Evolutionary conservation across 441 rosid species (phyloP).

Genomic region (Mallotus repandus): DNA sequence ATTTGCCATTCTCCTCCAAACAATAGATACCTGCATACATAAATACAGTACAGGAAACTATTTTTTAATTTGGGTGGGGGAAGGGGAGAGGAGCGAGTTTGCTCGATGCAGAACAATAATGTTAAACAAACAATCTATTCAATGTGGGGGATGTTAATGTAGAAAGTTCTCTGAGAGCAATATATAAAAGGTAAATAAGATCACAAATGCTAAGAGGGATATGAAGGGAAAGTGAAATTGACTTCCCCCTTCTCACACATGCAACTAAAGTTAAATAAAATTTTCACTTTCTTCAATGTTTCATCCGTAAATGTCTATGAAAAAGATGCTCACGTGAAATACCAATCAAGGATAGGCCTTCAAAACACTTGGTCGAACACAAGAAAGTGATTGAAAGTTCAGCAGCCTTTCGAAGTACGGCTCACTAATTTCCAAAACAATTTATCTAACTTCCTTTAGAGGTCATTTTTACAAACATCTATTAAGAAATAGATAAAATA

Average conservation of each 20-base stretch:
- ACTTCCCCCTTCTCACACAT: not conserved
- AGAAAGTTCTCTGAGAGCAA: not conserved
- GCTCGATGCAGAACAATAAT: not conserved
- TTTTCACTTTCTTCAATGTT: not conserved
- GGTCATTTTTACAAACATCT: not conserved
- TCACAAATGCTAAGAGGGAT: not conserved
- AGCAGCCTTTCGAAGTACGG: not conserved
- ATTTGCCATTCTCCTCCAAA: constrained; percentile 54
- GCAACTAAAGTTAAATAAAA: not conserved
- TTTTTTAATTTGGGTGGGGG: not conserved
- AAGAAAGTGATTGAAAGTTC: not conserved
- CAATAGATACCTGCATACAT: constrained; percentile 25
- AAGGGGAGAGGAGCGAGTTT: no score
- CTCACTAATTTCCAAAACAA: not conserved
- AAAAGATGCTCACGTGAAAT: not conserved
- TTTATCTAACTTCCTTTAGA: not conserved
- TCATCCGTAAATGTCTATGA: not conserved
- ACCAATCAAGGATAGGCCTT: not conserved
- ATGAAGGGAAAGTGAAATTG: not conserved
- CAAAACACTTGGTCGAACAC: not conserved
- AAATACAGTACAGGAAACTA: not conserved
- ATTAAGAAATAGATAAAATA: not conserved
- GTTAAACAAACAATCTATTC: not conserved
- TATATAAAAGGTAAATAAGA: no score
- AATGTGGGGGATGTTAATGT: not conserved